Base-by-base conservation (phyloP, 2,329 filamentous ascomycete species). In the Penicillium sp. region DNA sequence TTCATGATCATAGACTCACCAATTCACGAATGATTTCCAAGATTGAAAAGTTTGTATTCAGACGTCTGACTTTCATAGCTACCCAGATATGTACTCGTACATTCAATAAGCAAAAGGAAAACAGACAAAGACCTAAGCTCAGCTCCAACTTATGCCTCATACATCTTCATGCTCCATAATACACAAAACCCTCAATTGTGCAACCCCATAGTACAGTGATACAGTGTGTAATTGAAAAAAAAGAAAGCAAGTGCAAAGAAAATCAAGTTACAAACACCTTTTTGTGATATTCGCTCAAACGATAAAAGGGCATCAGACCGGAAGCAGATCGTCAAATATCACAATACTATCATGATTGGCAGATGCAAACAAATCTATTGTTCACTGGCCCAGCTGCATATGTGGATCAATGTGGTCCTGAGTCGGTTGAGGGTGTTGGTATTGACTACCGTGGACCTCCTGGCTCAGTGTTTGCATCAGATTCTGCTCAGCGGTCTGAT, bases 381-480 rank as follows among this genome's bases (percentile, higher is more conserved):
- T 39, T 57, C 64, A 73, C 60, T 73, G 69, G 27, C 65, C 67
- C 52, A 71, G 43, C 52, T 75, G 73, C 66, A 76, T 71, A 10
- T 69, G 70, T 14, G 70, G 71, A 58, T 75, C 71, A 44, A 75
- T 61, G 11, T 70, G 66, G 46, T 72, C 70, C 26, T 68, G 55
- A 8, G 58, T 55, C 3, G 53, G 56, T 6, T 55, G 52, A 37
- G 67, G 33, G 55, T 73, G 71, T 29, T 73, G 67, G 52, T 73
- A 73, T 14, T 70, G 66, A 21, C 75, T 73, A 11, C 73, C 71
- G 52, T 77, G 74, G 14, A 74, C 72, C 55, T 77, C 75, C 58
- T 77, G 73, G 14, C 70, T 72, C 5, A 78, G 68, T n/a, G 74
- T 77, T 64, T 78, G 75, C 66, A 77, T 77, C 45, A 78, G 56